Evolutionary conservation across 768 basidiomycete species (phyloP).

Genomic region (Tephrocybe sp.): DNA sequence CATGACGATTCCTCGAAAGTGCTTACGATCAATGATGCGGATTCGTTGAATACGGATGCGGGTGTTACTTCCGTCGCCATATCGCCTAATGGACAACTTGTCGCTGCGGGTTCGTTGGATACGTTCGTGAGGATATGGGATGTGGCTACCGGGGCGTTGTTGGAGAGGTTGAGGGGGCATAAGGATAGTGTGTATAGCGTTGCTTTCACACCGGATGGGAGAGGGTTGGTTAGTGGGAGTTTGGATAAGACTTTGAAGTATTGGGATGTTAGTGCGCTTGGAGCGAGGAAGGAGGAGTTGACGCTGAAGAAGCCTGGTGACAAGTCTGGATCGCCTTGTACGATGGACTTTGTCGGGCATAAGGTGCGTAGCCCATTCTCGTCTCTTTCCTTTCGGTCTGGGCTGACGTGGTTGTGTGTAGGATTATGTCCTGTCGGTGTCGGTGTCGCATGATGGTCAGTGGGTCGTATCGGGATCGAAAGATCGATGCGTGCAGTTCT

Average conservation of each 20-base stretch:
- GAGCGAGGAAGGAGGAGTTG: constrained; percentile 37
- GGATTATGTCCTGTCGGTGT: constrained; percentile 54
- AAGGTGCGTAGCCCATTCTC: constrained; percentile 59
- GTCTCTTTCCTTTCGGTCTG: constrained; percentile 37
- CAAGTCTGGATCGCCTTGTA: constrained; percentile 43
- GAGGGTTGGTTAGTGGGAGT: constrained; percentile 87
- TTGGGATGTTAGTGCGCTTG: constrained; percentile 78
- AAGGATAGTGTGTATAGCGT: constrained; percentile 84
- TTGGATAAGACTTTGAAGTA: constrained; percentile 86
- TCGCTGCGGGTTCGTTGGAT: constrained; percentile 70
- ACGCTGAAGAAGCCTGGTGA: constrained; percentile 47
- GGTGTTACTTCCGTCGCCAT: constrained; percentile 82
- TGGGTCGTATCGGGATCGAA: constrained; percentile 94
- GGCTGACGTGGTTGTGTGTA: constrained; percentile 38
- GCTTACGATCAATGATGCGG: constrained; percentile 50
- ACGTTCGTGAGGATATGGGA: constrained; percentile 85
- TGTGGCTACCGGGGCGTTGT: constrained; percentile 54
- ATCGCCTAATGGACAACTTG: constrained; percentile 65
- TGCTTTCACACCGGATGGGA: constrained; percentile 90
- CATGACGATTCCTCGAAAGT: constrained; percentile 35
- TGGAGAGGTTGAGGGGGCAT: constrained; percentile 76
- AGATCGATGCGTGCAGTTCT: constrained; percentile 95
- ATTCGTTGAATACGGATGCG: constrained; percentile 42
- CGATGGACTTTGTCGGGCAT: constrained; percentile 86
- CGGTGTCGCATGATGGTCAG: constrained; percentile 85